Conservation (phyloP, 805 yeast genomes). For the Barnettozyma wickerhamii region DNA sequence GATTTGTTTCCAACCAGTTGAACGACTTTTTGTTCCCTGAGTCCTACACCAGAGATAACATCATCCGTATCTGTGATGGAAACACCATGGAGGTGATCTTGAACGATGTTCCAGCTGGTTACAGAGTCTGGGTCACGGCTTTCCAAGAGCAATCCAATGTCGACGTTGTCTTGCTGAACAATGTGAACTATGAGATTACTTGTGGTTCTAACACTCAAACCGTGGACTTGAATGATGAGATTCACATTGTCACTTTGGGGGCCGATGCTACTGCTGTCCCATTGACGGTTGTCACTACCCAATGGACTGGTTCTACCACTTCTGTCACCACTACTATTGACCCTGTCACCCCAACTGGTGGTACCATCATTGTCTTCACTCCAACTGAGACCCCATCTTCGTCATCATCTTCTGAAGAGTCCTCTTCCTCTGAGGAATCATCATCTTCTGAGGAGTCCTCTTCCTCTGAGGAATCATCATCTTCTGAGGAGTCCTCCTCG, state of each 20-base stretch:
- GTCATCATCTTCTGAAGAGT: background rate
- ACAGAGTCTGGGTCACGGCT: conserved; percentile 28
- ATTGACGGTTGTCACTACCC: conserved; percentile 13
- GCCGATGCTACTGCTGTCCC: conserved; percentile 22
- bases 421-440: background rate
- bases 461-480: background rate
- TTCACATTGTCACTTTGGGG: conserved; percentile 12
- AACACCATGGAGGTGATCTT: conserved; percentile 18
- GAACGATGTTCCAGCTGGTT: conserved; percentile 22
- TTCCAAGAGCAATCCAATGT: conserved; percentile 23
- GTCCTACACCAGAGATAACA: conserved; percentile 9
- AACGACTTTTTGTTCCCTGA: conserved; percentile 34
- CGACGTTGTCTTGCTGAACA: conserved; percentile 7
- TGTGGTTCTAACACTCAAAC: conserved; percentile 10
- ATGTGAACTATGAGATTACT: conserved; percentile 11
- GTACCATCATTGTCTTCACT: conserved; percentile 16
- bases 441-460: background rate
- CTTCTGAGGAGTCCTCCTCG: conserved; percentile 1
- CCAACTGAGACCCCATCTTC: conserved; percentile 11
- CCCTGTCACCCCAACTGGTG: conserved; percentile 15
- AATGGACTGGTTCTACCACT: conserved; percentile 18
- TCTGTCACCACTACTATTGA: conserved; percentile 13
- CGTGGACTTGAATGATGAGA: conserved; percentile 1
- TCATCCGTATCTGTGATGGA: conserved; percentile 24
- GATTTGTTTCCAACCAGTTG: conserved; percentile 23